Evolutionary conservation across 768 basidiomycete genomes (phyloP), one percentile per base, ranked within the genome.

Genomic region (Boletus speciosus): DNA sequence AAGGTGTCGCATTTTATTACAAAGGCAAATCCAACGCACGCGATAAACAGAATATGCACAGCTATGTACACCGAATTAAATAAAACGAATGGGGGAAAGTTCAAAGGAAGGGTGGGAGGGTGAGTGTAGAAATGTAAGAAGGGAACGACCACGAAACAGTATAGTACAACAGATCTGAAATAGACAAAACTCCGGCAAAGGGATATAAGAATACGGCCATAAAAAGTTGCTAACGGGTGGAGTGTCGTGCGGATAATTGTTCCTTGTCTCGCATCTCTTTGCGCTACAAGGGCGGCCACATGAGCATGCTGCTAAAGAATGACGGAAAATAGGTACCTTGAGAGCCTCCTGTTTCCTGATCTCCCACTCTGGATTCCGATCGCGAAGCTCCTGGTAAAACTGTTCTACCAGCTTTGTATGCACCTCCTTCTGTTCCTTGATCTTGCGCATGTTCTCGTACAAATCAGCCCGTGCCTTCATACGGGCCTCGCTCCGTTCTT

Each of bases 321-420:
- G 16, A 50, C 46, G 19, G 49, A 50, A n/a, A 16, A 39, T n/a
- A 27, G 73, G 54, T 56, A 84, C 85, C 73, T 77, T 72, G 57
- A 80, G 71, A 4, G 76, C 76, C 51, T 77, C 78, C 61, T 75
- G 74, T 64, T 76, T 75, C 49, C 86, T 77, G 21, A 73, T 74
- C 56, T 81, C 78, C 80, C 85, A 84, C 55, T 85, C 85, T 36
- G 86, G 85, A 60, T 80, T 82, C 50, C 73, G 66, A 38, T 76
- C 72, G 52, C 80, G 73, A 53, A 87, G 73, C 38, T 81, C 80
- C 38, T 78, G 73, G 44, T 86, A 72, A 62, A 86, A 76, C 39
- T 81, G 77, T 38, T 79, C 75, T 3, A 80, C 78, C 64, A 84
- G 70, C 43, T 70, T 67, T 6, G 72, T 54, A 39, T 77, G 73